Evolutionary conservation across 805 yeast species (phyloP), one percentile per base, ranked within the genome.

Genomic region (Ogataea dorogensis): DNA sequence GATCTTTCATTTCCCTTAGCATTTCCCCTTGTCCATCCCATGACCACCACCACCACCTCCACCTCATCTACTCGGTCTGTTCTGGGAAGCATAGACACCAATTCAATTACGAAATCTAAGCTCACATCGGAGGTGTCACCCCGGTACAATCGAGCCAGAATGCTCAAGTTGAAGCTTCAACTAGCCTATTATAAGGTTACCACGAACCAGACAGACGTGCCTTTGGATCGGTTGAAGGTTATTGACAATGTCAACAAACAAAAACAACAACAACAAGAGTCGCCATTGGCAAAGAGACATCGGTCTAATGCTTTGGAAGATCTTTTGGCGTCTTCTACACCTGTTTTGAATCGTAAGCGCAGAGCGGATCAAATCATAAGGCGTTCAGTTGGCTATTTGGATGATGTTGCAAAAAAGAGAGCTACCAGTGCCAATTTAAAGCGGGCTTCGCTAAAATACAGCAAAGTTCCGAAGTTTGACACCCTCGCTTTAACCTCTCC

Each of bases 181-280:
- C 49, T 74, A 31, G 81, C 81, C 2, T 71, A 71, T 47, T 75
- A 67, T 53, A 75, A 74, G 48, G 67, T 68, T 27, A 63, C 64
- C 37, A 73, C 79, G 1, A 66, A 72, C 44, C 79, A 74, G 50
- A 58, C 60, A 1, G 48, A 51, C 5, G 59, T 58, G 2, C 63
- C 68, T 5, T 41, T 65, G 12, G 31, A 42, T 16, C 53, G 56
- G 13, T 52, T 68, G 28, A 49, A 59, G 38, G 48, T 56, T n/a
- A 43, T 46, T 5, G 43, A 24, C 14, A 20, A 21, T 7, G 20
- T 20, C 14, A 29, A 43, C 44, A 7, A 40, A 20, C 20, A 25
- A 19, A 7, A 22, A 18, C 12, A 20, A 16, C n/a, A 23, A 24
- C 39, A 28, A 14, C 31, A 34, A n/a, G 40, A 33, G 23, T 39